Percentiles rank a stretch among this genome's conserved stretches.
Evolutionary conservation across 2,329 filamentous ascomycete genomes (phyloP).

Genomic region (Rhytidhysteron rufulum): DNA sequence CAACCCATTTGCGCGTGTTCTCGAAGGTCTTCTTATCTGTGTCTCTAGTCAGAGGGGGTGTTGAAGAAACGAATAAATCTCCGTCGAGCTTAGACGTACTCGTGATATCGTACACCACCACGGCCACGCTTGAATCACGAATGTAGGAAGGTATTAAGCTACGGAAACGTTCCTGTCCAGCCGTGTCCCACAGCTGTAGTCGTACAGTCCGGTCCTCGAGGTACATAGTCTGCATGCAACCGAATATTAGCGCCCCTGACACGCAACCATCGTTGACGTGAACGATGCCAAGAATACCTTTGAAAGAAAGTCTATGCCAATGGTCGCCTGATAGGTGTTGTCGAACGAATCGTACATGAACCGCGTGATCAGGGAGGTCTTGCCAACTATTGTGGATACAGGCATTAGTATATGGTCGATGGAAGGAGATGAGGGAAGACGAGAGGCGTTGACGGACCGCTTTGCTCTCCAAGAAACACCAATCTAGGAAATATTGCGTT

Average conservation of each 20-base stretch:
- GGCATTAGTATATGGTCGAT: slow-evolving; percentile 12
- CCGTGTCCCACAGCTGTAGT: slow-evolving; percentile 97
- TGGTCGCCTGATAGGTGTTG: slow-evolving; percentile 99
- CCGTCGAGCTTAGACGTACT: slow-evolving; percentile 52
- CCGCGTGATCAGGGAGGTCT: slow-evolving; percentile 95
- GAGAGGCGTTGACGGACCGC: slow-evolving; percentile 67
- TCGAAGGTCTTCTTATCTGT: slow-evolving; percentile 91
- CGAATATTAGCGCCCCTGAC: not conserved
- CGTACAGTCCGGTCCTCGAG: slow-evolving; percentile 97
- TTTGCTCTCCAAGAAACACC: slow-evolving; percentile 97
- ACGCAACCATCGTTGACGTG: not conserved
- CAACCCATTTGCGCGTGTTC: slow-evolving; percentile 99
- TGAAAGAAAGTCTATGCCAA: slow-evolving; percentile 98
- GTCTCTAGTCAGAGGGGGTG: slow-evolving; percentile 4
- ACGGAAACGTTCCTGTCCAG: slow-evolving; percentile 94
- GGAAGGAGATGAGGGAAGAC: slow-evolving; percentile 3
- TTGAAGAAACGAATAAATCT: not conserved
- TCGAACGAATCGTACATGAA: slow-evolving; percentile 99
- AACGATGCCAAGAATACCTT: slow-evolving; percentile 60
- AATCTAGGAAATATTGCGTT: slow-evolving; percentile 55
- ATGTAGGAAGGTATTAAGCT: slow-evolving; percentile 98
- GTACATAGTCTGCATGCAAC: slow-evolving; percentile 78
- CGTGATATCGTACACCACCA: slow-evolving; percentile 98
- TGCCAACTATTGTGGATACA: slow-evolving; percentile 66
- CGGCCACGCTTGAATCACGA: slow-evolving; percentile 93